Percentiles rank a stretch among this genome's conserved stretches.
These are phyloP conservation scores for Trifolium subterraneum DNA, from an alignment of 306 rosid genomes.

Conservation along the genomic window DNA sequence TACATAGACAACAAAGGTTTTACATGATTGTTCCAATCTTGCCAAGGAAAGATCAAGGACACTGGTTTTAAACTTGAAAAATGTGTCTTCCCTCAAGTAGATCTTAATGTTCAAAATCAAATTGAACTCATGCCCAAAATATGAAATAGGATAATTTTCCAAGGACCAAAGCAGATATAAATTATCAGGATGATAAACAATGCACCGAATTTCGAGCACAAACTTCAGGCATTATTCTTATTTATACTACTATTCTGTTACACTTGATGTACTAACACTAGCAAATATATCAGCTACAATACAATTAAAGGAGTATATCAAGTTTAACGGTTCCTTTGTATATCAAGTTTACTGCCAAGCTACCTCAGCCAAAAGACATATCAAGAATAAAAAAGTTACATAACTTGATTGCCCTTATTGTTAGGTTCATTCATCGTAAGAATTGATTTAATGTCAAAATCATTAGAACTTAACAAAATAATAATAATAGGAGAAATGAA, in stretches of 20 bases:
- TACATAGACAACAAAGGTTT: slow-evolving; percentile 6
- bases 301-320: neutral
- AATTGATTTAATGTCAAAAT: slow-evolving; percentile 11
- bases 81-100: too few relatives aligned
- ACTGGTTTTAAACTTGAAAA: too few relatives aligned
- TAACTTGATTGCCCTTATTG: slow-evolving; percentile 58
- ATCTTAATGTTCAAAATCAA: too few relatives aligned
- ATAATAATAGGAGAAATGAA: neutral
- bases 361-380: slow-evolving; percentile 56
- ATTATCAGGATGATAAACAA: too few relatives aligned
- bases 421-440: slow-evolving; percentile 54
- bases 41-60: slow-evolving; percentile 2
- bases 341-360: slow-evolving; percentile 48
- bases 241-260: too few relatives aligned
- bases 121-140: too few relatives aligned
- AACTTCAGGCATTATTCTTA: too few relatives aligned
- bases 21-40: neutral
- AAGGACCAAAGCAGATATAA: too few relatives aligned
- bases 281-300: neutral
- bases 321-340: too few relatives aligned
- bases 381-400: slow-evolving; percentile 47
- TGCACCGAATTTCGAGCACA: too few relatives aligned
- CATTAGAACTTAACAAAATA: neutral
- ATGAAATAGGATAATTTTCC: too few relatives aligned
- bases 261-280: neutral